These are phyloP conservation scores for Metschnikowia similis DNA, from an alignment of 805 yeast genomes.

Conservation along the genomic window DNA sequence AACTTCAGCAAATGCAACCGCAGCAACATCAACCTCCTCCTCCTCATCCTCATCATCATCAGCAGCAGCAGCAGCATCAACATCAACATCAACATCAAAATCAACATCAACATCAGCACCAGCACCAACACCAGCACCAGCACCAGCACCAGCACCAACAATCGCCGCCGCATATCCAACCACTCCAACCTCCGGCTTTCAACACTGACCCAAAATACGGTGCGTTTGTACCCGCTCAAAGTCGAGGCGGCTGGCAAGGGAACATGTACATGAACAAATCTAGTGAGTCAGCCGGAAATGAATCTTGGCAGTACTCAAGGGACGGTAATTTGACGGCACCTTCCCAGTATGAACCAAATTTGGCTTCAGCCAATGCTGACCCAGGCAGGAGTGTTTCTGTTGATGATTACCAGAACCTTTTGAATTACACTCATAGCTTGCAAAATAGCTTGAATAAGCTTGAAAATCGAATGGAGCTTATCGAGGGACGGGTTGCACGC, in stretches of 20 bases:
- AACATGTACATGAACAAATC: neutral
- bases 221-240: neutral
- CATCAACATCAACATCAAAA: conserved; percentile 3
- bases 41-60: conserved; percentile 9
- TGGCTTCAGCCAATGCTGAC: neutral
- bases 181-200: neutral
- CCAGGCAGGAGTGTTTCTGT: conserved; percentile 20
- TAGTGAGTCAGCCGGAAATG: neutral
- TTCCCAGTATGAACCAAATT: neutral
- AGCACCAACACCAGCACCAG: neutral
- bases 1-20: conserved; percentile 7
- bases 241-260: conserved; percentile 1
- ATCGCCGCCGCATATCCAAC: neutral
- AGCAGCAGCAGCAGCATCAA: conserved; percentile 9
- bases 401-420: conserved; percentile 31
- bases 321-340: neutral
- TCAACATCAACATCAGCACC: neutral
- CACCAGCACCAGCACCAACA: neutral
- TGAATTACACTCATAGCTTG: conserved; percentile 29
- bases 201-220: neutral
- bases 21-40: conserved; percentile 14
- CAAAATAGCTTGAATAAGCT: conserved; percentile 26
- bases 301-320: neutral
- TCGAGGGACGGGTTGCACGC: conserved; percentile 25
- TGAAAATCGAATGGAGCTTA: conserved; percentile 21